These are phyloP conservation scores for Circinella umbellata DNA, from an alignment of 371 early-diverging fungal genomes.

Conservation along the genomic window DNA sequence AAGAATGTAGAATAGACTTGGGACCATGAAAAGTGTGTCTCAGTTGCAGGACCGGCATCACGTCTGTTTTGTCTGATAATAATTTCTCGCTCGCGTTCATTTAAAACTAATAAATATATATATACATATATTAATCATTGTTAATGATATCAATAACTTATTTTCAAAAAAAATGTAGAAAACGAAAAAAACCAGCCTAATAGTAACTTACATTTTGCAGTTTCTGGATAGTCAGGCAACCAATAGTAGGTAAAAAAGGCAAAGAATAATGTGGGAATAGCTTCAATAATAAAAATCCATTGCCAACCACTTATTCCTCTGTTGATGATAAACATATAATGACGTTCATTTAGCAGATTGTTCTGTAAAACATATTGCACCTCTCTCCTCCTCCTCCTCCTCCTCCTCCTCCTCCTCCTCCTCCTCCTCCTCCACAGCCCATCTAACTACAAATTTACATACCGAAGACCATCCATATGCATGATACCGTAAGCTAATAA, in stretches of 20 bases:
- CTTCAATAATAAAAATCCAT: slow-evolving; percentile 80
- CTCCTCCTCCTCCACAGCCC: too few species aligned
- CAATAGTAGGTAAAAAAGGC: slow-evolving; percentile 60
- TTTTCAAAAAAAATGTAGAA: background rate
- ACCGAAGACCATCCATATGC: slow-evolving; percentile 59
- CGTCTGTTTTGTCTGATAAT: slow-evolving; percentile 57
- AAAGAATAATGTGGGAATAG: slow-evolving; percentile 67
- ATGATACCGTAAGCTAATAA: slow-evolving; percentile 51
- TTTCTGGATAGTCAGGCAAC: slow-evolving; percentile 75
- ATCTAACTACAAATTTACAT: background rate
- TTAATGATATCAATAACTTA: too few species aligned
- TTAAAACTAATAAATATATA: slow-evolving; percentile 44
- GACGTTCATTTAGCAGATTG: too few species aligned
- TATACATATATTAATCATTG: too few species aligned
- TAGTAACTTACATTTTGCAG: slow-evolving; percentile 37
- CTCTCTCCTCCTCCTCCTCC: too few species aligned
- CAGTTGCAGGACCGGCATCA: slow-evolving; percentile 65
- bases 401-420: too few species aligned
- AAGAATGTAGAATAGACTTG: slow-evolving; percentile 57
- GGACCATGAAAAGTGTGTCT: slow-evolving; percentile 62
- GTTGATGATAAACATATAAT: too few species aligned
- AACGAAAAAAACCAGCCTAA: too few species aligned
- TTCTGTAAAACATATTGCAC: too few species aligned
- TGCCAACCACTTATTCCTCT: slow-evolving; percentile 55
- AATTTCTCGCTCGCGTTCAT: slow-evolving; percentile 56